Evolutionary conservation across 495 filamentous ascomycete genomes (phyloP).

Genomic region (Rusavskia elegans): DNA sequence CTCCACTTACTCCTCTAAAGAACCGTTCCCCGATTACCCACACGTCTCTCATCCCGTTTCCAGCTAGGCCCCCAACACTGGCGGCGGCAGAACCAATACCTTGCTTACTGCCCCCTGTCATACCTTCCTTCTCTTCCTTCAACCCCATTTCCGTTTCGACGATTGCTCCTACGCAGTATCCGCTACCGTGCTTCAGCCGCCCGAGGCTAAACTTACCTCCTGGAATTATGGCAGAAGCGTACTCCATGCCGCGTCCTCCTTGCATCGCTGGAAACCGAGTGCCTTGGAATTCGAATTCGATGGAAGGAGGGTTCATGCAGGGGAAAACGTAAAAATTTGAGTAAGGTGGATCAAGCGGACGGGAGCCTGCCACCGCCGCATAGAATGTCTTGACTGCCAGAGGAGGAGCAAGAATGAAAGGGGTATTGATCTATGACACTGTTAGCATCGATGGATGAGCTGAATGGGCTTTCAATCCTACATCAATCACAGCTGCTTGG

Average conservation of each 20-base stretch:
- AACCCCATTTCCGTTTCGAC: constrained; percentile 21
- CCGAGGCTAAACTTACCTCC: constrained; percentile 21
- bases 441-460: neutral
- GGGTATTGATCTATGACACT: constrained; percentile 14
- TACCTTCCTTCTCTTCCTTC: constrained; percentile 13
- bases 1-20: constrained; percentile 17
- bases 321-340: constrained; percentile 19
- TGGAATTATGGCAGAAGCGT: constrained; percentile 4
- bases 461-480: neutral
- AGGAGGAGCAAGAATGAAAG: constrained; percentile 23
- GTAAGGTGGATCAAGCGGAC: constrained; percentile 14
- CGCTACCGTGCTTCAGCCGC: constrained; percentile 15
- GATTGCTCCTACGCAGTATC: constrained; percentile 20
- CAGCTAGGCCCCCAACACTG: constrained; percentile 9
- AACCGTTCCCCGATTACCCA: constrained; percentile 20
- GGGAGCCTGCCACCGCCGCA: constrained; percentile 18
- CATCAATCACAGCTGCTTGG: constrained; percentile 19
- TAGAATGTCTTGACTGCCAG: constrained; percentile 20
- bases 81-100: neutral
- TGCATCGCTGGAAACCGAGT: constrained; percentile 16
- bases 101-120: constrained; percentile 1
- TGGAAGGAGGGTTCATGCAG: constrained; percentile 17
- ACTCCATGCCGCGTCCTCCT: constrained; percentile 9
- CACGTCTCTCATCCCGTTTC: constrained; percentile 20
- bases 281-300: constrained; percentile 17